Evolutionary conservation across 208 protist genomes (phyloP), one percentile per base, ranked within the genome.

Genomic region (Leishmania braziliensis): DNA sequence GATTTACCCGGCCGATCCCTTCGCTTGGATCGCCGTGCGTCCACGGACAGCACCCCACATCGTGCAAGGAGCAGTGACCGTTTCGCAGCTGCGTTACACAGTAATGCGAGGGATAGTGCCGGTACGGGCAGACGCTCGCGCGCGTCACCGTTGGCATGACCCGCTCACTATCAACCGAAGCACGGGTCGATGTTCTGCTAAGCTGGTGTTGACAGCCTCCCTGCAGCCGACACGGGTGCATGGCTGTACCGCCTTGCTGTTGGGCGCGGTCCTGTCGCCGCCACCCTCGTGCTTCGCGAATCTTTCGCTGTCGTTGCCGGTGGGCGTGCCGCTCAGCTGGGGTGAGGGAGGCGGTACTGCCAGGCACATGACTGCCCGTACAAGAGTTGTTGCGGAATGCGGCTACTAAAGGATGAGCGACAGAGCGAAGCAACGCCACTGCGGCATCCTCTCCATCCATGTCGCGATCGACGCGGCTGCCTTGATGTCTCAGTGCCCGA

Each of bases 151-250:
- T 29, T 23, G 6, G 29, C 5, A 68, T 43, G 33, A 20, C 66
- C 66, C 75, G 50, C n/a, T 36, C 16, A 33, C 26, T 20, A 4
- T 0, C 66, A 50, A 6, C 29, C 16, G 36, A n/a, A 48, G 66
- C 16, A 78, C 50, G 80, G 4, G 51, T 51, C 5, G 39, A 69
- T 46, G 8, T 26, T 51, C 26, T 71, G 72, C 54, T 14, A 56
- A 53, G 69, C 26, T 65, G 48, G n/a, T 60, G 65, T 20, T 53
- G 51, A 74, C 90, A 90, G 16, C 87, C 86, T 18, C 87, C 91
- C 68, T 94, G 91, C 18, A 91, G 51, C 8, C 68, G 63, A 54
- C 91, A 94, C 5, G 91, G 91, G 71, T 94, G 91, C 48, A 77
- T 10, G 3, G 84, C 33, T 43, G 46, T 3, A 4, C 82, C 88